Percentiles rank a stretch among this genome's conserved stretches.
These are phyloP conservation scores for Musa itinerans DNA, from an alignment of 176 grass and related monocot species.

Conservation along the genomic window DNA sequence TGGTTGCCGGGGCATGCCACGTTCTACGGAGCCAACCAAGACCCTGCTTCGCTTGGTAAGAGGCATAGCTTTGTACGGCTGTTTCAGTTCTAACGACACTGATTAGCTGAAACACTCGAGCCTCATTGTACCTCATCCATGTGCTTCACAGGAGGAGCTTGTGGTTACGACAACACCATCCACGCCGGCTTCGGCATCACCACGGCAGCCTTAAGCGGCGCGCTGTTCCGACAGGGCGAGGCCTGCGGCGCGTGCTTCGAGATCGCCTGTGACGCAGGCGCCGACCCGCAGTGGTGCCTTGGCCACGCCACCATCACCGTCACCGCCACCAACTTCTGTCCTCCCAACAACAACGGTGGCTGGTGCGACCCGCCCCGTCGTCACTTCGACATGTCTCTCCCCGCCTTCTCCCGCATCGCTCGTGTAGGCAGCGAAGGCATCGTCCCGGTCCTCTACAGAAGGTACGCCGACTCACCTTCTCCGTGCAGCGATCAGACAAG, in stretches of 20 bases:
- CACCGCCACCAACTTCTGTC: conserved; percentile 31
- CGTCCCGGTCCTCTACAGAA: conserved; percentile 24
- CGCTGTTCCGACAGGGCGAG: conserved; percentile 26
- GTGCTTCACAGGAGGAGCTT: conserved; percentile 26
- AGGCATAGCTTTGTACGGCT: no score
- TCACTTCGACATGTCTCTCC: conserved; percentile 28
- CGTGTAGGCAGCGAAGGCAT: conserved; percentile 21
- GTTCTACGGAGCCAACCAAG: conserved; percentile 26
- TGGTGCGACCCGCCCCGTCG: conserved; percentile 33
- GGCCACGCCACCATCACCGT: conserved; percentile 2
- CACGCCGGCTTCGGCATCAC: conserved; percentile 15
- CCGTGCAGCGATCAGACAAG: neutral
- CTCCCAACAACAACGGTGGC: conserved; percentile 27
- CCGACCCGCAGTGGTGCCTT: conserved; percentile 22
- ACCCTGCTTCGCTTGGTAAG: conserved; percentile 25
- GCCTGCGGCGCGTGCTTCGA: conserved; percentile 28
- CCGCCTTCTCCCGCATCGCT: conserved; percentile 22
- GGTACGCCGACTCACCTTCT: neutral
- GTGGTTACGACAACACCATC: conserved; percentile 30
- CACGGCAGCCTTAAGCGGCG: conserved; percentile 27
- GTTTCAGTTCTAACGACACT: no score
- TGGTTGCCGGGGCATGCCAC: conserved; percentile 21
- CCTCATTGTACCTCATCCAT: neutral
- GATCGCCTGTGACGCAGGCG: conserved; percentile 1
- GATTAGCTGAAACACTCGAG: neutral